phyloP scores from a whole-genome alignment of 495 filamentous ascomycete genomes.

The Chaetomidium leptoderma region DNA sequence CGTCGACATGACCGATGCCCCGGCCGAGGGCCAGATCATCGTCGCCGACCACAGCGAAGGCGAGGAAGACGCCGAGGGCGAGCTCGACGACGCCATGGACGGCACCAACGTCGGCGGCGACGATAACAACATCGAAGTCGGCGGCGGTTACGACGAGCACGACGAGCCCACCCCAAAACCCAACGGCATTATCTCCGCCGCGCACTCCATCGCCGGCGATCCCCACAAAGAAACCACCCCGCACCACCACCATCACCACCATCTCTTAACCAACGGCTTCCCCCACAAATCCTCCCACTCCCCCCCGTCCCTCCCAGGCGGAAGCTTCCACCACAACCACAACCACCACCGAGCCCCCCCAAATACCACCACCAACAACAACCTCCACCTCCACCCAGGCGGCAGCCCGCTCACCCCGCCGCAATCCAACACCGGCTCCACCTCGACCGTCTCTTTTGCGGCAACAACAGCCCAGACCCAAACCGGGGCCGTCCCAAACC shows the following conservation, averaged over 20 bases:
- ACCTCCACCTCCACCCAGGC: conserved; percentile 13
- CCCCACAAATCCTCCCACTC: conserved; percentile 35
- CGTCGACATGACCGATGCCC: conserved; percentile 47
- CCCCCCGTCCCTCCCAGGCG: conserved; percentile 34
- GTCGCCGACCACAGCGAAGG: conserved; percentile 32
- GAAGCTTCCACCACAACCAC: conserved; percentile 17
- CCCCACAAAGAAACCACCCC: conserved; percentile 20
- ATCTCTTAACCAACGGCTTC: conserved; percentile 30
- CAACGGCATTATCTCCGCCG: conserved; percentile 33
- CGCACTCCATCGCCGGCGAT: conserved; percentile 18
- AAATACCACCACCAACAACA: background rate
- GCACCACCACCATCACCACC: conserved; percentile 22
- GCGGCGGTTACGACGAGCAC: conserved; percentile 33
- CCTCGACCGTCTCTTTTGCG: conserved; percentile 6
- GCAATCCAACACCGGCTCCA: conserved; percentile 45
- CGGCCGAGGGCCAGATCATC: conserved; percentile 41
- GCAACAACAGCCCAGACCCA: background rate
- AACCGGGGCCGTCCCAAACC: conserved; percentile 40
- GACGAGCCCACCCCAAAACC: conserved; percentile 25
- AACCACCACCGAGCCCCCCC: background rate
- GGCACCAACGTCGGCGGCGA: conserved; percentile 20
- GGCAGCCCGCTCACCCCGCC: conserved; percentile 43
- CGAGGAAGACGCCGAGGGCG: conserved; percentile 18
- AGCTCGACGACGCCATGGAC: conserved; percentile 23
- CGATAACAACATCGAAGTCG: conserved; percentile 42